Conservation (phyloP, 1,284 basidiomycete species). For the Phellinidium pouzarii region DNA sequence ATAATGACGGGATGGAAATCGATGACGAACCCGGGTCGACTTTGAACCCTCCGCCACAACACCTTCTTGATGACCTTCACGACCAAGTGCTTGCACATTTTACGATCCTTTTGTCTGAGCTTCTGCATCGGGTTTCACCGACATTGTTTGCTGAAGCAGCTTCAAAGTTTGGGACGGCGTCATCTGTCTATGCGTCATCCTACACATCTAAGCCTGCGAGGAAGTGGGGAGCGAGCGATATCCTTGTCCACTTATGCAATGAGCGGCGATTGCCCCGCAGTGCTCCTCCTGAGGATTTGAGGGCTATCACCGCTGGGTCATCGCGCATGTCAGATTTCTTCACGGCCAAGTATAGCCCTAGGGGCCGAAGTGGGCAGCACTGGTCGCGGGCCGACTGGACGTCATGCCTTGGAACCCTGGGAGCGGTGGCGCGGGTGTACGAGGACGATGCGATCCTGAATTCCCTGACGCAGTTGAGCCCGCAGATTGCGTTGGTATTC, state of each 20-base stretch:
- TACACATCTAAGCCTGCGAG: slow-evolving; percentile 32
- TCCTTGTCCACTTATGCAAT: slow-evolving; percentile 48
- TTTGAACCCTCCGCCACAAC: slow-evolving; percentile 27
- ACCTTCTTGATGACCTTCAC: slow-evolving; percentile 61
- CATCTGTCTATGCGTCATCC: slow-evolving; percentile 54
- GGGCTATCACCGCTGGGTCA: slow-evolving; percentile 17
- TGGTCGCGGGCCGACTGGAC: slow-evolving; percentile 65
- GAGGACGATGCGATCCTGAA: slow-evolving; percentile 42
- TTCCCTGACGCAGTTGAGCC: slow-evolving; percentile 41
- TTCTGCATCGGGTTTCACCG: slow-evolving; percentile 43
- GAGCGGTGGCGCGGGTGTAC: slow-evolving; percentile 44
- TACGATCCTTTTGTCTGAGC: slow-evolving; percentile 46
- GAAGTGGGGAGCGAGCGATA: slow-evolving; percentile 48
- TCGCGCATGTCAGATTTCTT: slow-evolving; percentile 46
- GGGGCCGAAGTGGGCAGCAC: slow-evolving; percentile 55
- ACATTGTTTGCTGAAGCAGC: slow-evolving; percentile 9
- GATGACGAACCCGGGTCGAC: slow-evolving; percentile 39
- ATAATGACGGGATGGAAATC: slow-evolving; percentile 50
- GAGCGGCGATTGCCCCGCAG: slow-evolving; percentile 23
- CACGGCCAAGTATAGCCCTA: slow-evolving; percentile 36
- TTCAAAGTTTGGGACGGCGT: slow-evolving; percentile 36
- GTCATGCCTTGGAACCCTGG: slow-evolving; percentile 40
- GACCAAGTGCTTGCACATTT: slow-evolving; percentile 65
- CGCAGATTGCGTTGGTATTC: slow-evolving; percentile 46
- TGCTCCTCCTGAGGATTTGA: slow-evolving; percentile 8